Percentiles rank a stretch among this genome's conserved stretches.
These are phyloP conservation scores for Extremus antarcticus DNA, from an alignment of 495 filamentous ascomycete species.

Conservation along the genomic window DNA sequence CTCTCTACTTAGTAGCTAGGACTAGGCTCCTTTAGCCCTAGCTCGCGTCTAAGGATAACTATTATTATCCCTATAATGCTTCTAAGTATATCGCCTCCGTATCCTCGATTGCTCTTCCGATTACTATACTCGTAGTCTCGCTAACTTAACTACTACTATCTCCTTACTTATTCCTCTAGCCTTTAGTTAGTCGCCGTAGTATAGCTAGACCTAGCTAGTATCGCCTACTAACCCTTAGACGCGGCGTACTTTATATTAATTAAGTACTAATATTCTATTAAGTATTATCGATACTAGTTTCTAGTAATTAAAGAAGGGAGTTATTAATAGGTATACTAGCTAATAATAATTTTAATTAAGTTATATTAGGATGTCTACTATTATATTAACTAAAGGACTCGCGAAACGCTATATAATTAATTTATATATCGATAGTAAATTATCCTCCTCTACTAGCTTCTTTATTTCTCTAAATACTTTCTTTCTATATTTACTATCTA, in stretches of 20 bases:
- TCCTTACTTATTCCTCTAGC: neutral
- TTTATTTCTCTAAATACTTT: neutral
- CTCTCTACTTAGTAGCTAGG: no score
- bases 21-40: no score
- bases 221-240: neutral
- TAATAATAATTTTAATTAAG: neutral
- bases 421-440: neutral
- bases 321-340: neutral
- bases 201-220: neutral
- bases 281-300: neutral
- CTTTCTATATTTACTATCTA: neutral
- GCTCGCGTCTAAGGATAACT: no score
- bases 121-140: neutral
- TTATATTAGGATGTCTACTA: no score
- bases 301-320: neutral
- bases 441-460: neutral
- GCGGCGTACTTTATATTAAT: neutral
- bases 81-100: neutral
- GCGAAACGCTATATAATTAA: neutral
- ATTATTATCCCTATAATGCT: no score
- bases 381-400: no score
- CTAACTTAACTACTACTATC: neutral
- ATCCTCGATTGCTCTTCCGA: neutral
- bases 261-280: neutral
- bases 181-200: neutral